A percentile compares a stretch with the other conserved stretches of the same genome.
Conservation (phyloP, 139 green algal genomes). For the Haematococcus lacustris region DNA sequence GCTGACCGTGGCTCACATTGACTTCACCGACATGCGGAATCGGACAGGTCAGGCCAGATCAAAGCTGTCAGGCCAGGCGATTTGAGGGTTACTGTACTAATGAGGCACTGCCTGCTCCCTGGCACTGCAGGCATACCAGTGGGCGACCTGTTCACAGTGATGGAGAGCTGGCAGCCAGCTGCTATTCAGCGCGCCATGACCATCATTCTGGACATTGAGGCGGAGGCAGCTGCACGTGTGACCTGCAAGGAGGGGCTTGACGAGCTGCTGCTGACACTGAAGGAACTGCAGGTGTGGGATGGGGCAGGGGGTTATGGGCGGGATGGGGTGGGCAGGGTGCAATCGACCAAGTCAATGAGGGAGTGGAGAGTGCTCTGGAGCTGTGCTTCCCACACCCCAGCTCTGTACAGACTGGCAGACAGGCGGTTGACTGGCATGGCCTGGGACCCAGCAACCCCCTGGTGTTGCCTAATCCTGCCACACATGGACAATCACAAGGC, state of each 20-base stretch:
- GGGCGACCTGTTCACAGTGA: constrained; percentile 68
- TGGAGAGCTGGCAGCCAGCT: constrained; percentile 54
- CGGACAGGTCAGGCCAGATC: constrained; percentile 23
- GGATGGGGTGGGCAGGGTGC: neutral
- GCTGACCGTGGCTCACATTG: constrained; percentile 53
- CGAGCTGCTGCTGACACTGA: constrained; percentile 40
- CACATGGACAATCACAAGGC: no score
- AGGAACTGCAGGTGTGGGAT: constrained; percentile 21
- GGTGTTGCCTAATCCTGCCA: no score
- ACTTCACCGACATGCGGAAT: constrained; percentile 58
- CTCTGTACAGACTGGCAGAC: no score
- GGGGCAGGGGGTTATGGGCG: constrained; percentile 3
- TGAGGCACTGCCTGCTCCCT: no score
- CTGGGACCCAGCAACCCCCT: no score
- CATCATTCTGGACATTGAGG: constrained; percentile 67
- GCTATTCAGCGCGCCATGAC: constrained; percentile 3
- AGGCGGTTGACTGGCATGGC: no score
- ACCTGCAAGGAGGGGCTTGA: constrained; percentile 29
- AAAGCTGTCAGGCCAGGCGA: no score
- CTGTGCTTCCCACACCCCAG: no score
- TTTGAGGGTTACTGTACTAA: no score
- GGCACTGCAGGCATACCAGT: constrained; percentile 45
- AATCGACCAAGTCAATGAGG: no score
- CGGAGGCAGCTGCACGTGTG: constrained; percentile 30
- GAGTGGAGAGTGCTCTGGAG: no score